A percentile compares a stretch with the other conserved stretches of the same genome.
phyloP scores from a whole-genome alignment of 441 rosid genomes.

The Cnidoscolus chayamansa region DNA sequence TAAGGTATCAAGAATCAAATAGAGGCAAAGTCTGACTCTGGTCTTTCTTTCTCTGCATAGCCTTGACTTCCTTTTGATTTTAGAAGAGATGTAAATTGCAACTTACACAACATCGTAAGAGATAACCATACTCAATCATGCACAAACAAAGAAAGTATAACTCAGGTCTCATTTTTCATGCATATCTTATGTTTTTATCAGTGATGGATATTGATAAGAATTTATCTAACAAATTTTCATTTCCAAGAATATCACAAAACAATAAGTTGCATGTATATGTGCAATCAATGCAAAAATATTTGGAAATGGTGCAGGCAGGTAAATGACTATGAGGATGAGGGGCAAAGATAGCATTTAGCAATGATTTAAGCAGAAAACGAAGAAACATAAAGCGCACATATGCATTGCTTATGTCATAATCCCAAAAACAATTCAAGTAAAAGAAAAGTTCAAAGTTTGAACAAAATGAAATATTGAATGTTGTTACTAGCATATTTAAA shows the following conservation, averaged over 20 bases:
- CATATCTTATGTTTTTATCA: not conserved
- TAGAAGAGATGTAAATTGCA: not conserved
- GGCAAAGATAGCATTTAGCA: not conserved
- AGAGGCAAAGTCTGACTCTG: not conserved
- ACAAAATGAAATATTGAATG: not conserved
- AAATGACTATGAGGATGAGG: not conserved
- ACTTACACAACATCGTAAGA: not conserved
- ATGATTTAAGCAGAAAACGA: not conserved
- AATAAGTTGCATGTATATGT: not conserved
- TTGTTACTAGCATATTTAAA: slow-evolving; percentile 2
- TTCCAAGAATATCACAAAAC: not conserved
- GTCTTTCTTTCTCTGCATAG: not conserved
- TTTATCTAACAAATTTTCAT: not conserved
- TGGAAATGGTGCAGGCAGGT: not conserved
- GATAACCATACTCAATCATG: not conserved
- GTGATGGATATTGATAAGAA: not conserved
- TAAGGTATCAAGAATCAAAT: not conserved
- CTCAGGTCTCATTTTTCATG: not conserved
- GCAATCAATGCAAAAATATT: not conserved
- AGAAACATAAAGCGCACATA: not conserved
- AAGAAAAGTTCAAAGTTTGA: not conserved
- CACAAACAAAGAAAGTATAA: not conserved
- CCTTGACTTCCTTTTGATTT: not conserved
- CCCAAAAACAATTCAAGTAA: not conserved
- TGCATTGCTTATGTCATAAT: not conserved